Evolutionary conservation across 1,284 basidiomycete genomes (phyloP).

Genomic region (Coniophora puteana): DNA sequence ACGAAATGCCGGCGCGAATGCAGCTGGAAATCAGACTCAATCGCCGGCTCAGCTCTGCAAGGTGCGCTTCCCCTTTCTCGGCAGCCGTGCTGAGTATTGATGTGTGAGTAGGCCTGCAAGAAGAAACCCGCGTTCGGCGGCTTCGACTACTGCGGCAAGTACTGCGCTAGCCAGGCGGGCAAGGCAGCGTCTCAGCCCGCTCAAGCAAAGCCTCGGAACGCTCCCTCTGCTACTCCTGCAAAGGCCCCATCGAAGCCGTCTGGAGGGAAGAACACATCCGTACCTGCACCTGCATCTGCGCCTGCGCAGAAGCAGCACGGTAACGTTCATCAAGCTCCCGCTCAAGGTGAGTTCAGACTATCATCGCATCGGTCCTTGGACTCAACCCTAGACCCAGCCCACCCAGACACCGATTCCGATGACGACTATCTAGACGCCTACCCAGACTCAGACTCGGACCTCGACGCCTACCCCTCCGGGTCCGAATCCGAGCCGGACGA

Average conservation of each 20-base stretch:
- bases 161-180: slow-evolving; percentile 24
- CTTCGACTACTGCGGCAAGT: slow-evolving; percentile 31
- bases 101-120: slow-evolving; percentile 25
- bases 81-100: slow-evolving; percentile 12
- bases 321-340: slow-evolving; percentile 1
- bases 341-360: slow-evolving; percentile 21
- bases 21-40: slow-evolving; percentile 11
- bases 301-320: not conserved
- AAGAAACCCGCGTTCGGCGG: slow-evolving; percentile 30
- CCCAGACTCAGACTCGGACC: slow-evolving; percentile 18
- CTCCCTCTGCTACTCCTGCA: slow-evolving; percentile 6
- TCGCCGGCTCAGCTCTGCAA: slow-evolving; percentile 19
- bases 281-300: slow-evolving; percentile 3
- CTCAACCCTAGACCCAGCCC: slow-evolving; percentile 10
- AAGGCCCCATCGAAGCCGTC: no score
- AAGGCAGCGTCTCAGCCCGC: slow-evolving; percentile 13
- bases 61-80: slow-evolving; percentile 26
- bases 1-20: slow-evolving; percentile 14
- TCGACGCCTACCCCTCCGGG: slow-evolving; percentile 31
- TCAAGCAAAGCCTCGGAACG: slow-evolving; percentile 17
- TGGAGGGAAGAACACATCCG: not conserved
- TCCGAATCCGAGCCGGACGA: slow-evolving; percentile 17
- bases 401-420: no score
- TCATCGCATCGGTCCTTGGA: slow-evolving; percentile 9
- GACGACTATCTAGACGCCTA: slow-evolving; percentile 17